phyloP scores from a whole-genome alignment of 2,329 filamentous ascomycete genomes.

The Colletotrichum truncatum region DNA sequence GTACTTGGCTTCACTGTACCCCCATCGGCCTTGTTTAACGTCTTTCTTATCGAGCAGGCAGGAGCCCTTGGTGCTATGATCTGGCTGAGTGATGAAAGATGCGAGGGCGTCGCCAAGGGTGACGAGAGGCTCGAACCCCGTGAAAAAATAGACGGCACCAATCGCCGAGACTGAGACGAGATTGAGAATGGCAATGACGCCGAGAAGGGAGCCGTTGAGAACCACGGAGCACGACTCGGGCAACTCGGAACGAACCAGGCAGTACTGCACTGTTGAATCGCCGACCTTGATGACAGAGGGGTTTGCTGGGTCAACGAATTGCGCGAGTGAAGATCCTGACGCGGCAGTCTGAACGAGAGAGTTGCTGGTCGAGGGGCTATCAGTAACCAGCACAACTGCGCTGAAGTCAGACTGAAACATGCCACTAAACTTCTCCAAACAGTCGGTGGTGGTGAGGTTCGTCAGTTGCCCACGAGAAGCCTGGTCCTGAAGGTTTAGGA shows the following conservation, averaged over 20 bases:
- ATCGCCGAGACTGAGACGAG: constrained; percentile 44
- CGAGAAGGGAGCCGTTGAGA: constrained; percentile 54
- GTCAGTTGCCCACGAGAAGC: constrained; percentile 39
- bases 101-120: constrained; percentile 61
- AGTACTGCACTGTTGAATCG: constrained; percentile 27
- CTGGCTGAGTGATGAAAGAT: constrained; percentile 57
- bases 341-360: constrained; percentile 45
- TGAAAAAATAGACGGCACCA: constrained; percentile 39
- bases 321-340: constrained; percentile 35
- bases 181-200: constrained; percentile 52
- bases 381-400: constrained; percentile 45
- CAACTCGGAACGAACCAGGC: constrained; percentile 23
- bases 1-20: constrained; percentile 50
- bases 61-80: constrained; percentile 51
- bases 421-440: constrained; percentile 42
- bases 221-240: constrained; percentile 48
- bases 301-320: constrained; percentile 14
- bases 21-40: constrained; percentile 53
- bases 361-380: constrained; percentile 34
- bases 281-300: constrained; percentile 33
- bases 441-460: constrained; percentile 42
- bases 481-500: constrained; percentile 45
- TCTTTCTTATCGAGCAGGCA: constrained; percentile 59
- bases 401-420: constrained; percentile 43
- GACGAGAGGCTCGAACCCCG: constrained; percentile 52